phyloP scores from a whole-genome alignment of 192 early-diverging fungal species.

The Cetraspora pellucida region DNA sequence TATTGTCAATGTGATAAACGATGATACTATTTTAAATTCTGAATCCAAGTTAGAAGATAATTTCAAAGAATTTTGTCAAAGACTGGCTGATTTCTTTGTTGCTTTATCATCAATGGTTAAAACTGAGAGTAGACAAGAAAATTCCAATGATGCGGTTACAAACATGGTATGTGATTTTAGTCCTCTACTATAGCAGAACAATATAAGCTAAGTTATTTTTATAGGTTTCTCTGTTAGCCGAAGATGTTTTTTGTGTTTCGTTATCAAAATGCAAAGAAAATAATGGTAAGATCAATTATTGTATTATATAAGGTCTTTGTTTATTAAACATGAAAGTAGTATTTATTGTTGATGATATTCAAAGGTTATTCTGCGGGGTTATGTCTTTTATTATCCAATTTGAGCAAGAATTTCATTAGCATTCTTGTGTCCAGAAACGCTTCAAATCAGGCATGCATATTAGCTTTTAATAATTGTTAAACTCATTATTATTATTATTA shows the following conservation, averaged over 20 bases:
- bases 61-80: constrained; percentile 26
- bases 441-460: neutral
- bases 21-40: neutral
- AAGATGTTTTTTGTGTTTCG: neutral
- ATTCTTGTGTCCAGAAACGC: neutral
- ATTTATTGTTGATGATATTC: neutral
- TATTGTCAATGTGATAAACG: neutral
- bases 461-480: neutral
- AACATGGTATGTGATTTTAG: neutral
- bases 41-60: neutral
- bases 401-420: neutral
- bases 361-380: constrained; percentile 8
- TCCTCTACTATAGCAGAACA: neutral
- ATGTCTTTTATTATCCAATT: constrained; percentile 7
- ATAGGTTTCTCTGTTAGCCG: neutral
- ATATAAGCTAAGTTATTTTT: neutral
- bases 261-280: constrained; percentile 13
- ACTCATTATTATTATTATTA: neutral
- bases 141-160: neutral
- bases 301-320: neutral
- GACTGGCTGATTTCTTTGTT: constrained; percentile 2
- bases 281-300: neutral
- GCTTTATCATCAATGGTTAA: neutral
- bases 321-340: neutral
- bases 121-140: neutral